phyloP scores from a whole-genome alignment of 2,329 filamentous ascomycete genomes.

The Nemania sp. region DNA sequence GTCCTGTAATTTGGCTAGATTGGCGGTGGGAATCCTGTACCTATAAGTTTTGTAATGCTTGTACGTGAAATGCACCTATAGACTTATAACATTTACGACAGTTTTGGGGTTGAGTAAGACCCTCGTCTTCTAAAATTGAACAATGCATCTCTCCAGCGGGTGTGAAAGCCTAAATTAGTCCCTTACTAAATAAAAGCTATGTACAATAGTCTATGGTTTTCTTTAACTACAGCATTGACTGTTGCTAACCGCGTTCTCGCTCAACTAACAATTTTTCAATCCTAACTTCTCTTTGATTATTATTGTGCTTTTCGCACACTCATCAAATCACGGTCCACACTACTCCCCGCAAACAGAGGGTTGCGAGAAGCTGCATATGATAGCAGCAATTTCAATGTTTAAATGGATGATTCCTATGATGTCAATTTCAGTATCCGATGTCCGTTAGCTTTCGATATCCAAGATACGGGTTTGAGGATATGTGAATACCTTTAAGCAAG shows the following conservation, averaged over 20 bases:
- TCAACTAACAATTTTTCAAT: neutral
- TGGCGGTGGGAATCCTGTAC: conserved; percentile 39
- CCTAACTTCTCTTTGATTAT: neutral
- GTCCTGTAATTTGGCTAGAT: conserved; percentile 64
- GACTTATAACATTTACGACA: conserved; percentile 40
- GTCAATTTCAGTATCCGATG: neutral
- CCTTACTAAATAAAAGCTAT: no score
- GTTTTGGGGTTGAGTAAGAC: conserved; percentile 6
- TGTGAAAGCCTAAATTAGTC: neutral
- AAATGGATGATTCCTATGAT: neutral
- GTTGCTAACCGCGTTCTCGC: neutral
- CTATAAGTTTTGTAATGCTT: conserved; percentile 41
- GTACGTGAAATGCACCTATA: conserved; percentile 39
- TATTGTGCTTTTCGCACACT: neutral
- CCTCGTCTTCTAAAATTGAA: neutral
- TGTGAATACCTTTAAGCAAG: neutral
- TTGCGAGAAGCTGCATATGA: neutral
- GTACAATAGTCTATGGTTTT: neutral
- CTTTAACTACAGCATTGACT: neutral
- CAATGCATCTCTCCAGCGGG: neutral
- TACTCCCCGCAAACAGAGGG: neutral
- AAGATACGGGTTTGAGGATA: neutral
- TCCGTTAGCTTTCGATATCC: neutral
- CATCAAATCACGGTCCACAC: neutral
- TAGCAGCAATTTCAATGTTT: neutral